phyloP scores from a whole-genome alignment of 2,329 filamentous ascomycete genomes.

The Aspergillus tanneri region DNA sequence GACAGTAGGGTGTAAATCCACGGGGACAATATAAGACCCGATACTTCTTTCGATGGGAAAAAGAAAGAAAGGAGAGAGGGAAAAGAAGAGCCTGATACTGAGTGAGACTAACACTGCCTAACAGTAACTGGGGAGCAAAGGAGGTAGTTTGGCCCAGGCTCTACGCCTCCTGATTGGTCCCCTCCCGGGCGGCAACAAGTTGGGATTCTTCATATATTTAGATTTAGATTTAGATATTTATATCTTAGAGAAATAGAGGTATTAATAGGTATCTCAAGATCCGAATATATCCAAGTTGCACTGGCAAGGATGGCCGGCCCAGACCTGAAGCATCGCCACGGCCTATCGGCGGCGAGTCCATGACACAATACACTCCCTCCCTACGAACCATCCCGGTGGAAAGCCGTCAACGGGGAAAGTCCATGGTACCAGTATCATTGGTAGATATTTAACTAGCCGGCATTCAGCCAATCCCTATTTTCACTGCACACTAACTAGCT shows the following conservation, averaged over 20 bases:
- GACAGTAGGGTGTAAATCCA: too few relatives aligned
- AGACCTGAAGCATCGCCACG: not conserved
- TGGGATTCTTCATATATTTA: too few relatives aligned
- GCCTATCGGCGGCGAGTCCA: not conserved
- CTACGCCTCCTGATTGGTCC: not conserved
- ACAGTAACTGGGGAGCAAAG: conserved; percentile 4
- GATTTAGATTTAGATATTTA: not conserved
- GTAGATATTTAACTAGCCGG: too few relatives aligned
- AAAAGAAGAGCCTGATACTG: not conserved
- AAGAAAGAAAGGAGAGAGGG: conserved; percentile 9
- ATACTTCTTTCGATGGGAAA: too few relatives aligned
- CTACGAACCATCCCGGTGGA: too few relatives aligned
- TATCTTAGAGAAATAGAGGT: not conserved
- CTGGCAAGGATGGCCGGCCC: too few relatives aligned
- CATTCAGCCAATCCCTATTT: conserved; percentile 1
- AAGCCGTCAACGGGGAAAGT: too few relatives aligned
- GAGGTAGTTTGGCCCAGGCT: not conserved
- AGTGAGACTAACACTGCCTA: not conserved
- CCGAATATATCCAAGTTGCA: too few relatives aligned
- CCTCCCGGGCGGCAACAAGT: not conserved
- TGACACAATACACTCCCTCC: too few relatives aligned
- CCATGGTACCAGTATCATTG: too few relatives aligned
- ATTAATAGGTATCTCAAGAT: too few relatives aligned
- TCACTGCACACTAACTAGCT: conserved; percentile 9
- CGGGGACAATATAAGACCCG: too few relatives aligned